These are phyloP conservation scores for Cercospora sesami DNA, from an alignment of 2,329 filamentous ascomycete genomes.

Conservation along the genomic window DNA sequence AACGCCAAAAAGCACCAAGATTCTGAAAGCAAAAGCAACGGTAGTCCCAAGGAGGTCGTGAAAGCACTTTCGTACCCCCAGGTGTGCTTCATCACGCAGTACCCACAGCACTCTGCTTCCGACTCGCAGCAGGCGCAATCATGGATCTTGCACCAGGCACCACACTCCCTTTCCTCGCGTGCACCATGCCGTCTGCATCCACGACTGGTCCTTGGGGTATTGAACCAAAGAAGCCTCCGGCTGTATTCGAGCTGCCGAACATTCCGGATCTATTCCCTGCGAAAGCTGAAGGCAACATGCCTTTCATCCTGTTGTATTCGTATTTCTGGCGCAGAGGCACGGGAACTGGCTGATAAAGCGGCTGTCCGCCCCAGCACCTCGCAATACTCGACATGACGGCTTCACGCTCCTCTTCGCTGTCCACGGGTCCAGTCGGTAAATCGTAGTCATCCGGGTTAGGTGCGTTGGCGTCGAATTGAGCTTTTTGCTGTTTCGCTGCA, in stretches of 20 bases:
- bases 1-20: background rate
- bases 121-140: conserved; percentile 28
- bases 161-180: conserved; percentile 28
- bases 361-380: conserved; percentile 70
- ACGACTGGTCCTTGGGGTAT: conserved; percentile 14
- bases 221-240: conserved; percentile 20
- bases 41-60: too few species aligned
- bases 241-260: conserved; percentile 16
- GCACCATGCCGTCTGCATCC: conserved; percentile 26
- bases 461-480: conserved; percentile 90
- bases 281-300: conserved; percentile 62
- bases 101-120: conserved; percentile 28
- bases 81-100: background rate
- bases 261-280: conserved; percentile 35
- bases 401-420: conserved; percentile 92
- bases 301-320: conserved; percentile 62
- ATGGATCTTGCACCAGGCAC: conserved; percentile 31
- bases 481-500: conserved; percentile 96
- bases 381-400: conserved; percentile 77
- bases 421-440: conserved; percentile 72
- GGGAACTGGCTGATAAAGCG: conserved; percentile 65
- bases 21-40: background rate
- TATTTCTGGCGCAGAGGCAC: conserved; percentile 57
- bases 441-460: conserved; percentile 76
- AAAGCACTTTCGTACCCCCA: too few species aligned